Percentiles rank a stretch among this genome's conserved stretches.
Evolutionary conservation across 768 basidiomycete species (phyloP).

Genomic region (Kwoniella shandongensis): DNA sequence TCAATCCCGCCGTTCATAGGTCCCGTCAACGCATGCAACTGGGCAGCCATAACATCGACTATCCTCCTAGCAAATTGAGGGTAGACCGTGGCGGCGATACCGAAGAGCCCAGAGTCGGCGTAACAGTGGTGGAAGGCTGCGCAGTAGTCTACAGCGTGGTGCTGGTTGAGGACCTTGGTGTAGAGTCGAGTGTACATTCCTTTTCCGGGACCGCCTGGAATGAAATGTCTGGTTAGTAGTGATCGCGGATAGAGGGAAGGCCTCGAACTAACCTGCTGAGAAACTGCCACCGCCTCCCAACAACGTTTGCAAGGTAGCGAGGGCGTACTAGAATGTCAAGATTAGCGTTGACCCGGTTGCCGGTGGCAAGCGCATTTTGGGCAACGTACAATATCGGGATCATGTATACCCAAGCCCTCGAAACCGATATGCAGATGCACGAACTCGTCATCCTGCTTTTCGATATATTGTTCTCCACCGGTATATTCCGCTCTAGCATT

Average conservation of each 20-base stretch:
- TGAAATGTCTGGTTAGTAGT: background rate
- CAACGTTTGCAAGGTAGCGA: conserved; percentile 91
- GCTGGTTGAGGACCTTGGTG: conserved; percentile 91
- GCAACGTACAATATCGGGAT: conserved; percentile 68
- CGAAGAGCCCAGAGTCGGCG: conserved; percentile 88
- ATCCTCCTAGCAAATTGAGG: conserved; percentile 64
- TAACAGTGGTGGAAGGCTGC: conserved; percentile 98
- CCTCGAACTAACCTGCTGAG: conserved; percentile 64
- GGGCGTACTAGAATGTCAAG: conserved; percentile 60
- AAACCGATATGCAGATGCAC: conserved; percentile 90
- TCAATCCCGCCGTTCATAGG: conserved; percentile 51
- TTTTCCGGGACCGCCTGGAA: conserved; percentile 86
- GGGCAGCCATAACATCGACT: conserved; percentile 79
- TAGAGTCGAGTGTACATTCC: conserved; percentile 98
- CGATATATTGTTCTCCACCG: conserved; percentile 66
- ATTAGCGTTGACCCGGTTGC: background rate
- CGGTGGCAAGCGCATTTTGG: background rate
- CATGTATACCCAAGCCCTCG: conserved; percentile 85
- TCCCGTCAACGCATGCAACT: conserved; percentile 76
- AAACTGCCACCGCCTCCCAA: conserved; percentile 95
- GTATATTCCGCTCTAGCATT: conserved; percentile 62
- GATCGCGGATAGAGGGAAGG: background rate
- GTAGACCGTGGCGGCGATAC: conserved; percentile 82
- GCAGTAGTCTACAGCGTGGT: conserved; percentile 90
- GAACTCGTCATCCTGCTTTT: conserved; percentile 63